A percentile compares a stretch with the other conserved stretches of the same genome.
Evolutionary conservation across 2,329 filamentous ascomycete species (phyloP).

Genomic region (Amesomyces nigricolor): DNA sequence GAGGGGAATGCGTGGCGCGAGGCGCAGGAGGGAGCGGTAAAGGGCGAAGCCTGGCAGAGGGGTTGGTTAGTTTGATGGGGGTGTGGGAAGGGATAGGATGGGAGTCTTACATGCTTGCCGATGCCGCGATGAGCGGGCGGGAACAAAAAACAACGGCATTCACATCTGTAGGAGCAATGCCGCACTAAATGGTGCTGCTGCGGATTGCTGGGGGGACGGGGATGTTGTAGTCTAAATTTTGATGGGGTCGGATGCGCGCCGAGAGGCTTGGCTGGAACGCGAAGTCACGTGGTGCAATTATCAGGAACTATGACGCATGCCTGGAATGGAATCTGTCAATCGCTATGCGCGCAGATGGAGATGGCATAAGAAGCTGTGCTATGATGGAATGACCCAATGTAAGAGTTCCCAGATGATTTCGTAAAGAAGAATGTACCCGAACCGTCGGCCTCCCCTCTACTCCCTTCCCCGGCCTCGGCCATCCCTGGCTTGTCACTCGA

Average conservation of each 20-base stretch:
- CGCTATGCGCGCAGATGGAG: background rate
- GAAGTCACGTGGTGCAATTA: conserved; percentile 24
- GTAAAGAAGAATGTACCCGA: too few relatives aligned
- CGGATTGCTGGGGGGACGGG: conserved; percentile 3
- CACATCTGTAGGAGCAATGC: conserved; percentile 23
- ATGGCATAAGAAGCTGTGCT: too few relatives aligned
- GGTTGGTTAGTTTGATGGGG: conserved; percentile 3
- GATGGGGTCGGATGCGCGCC: background rate
- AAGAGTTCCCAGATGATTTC: too few relatives aligned
- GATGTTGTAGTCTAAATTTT: conserved; percentile 1
- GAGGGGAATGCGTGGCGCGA: conserved; percentile 49
- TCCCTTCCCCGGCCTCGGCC: too few relatives aligned
- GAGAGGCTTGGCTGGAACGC: conserved; percentile 7
- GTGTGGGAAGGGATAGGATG: background rate
- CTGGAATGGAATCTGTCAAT: background rate
- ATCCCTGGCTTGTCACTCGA: background rate
- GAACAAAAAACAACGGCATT: conserved; percentile 39
- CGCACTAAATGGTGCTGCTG: background rate
- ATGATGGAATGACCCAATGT: too few relatives aligned
- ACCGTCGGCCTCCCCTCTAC: too few relatives aligned
- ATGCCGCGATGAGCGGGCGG: conserved; percentile 48
- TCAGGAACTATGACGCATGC: background rate
- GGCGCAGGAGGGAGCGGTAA: conserved; percentile 62
- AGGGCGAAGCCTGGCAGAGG: conserved; percentile 61
- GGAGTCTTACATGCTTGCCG: conserved; percentile 43